phyloP scores from a whole-genome alignment of 164 flowering plant genomes.

The Taxillus chinensis region DNA sequence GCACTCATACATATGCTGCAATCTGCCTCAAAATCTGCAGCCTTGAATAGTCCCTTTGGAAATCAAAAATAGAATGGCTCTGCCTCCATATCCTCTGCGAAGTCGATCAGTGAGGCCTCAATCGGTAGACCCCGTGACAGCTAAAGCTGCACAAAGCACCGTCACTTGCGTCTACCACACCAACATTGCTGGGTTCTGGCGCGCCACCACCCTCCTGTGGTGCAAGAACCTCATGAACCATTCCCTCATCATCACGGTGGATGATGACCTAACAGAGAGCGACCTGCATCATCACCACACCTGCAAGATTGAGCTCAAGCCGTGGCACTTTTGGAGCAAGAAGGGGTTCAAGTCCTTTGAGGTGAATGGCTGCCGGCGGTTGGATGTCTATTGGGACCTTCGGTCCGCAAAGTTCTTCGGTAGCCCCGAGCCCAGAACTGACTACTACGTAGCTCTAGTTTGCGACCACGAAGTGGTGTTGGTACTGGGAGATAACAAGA shows the following conservation, averaged over 20 bases:
- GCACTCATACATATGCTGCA: no score
- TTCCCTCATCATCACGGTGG: conserved; percentile 27
- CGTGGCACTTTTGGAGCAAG: conserved; percentile 94
- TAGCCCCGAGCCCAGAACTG: conserved; percentile 17
- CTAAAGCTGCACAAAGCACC: conserved; percentile 40
- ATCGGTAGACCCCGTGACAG: conserved; percentile 19
- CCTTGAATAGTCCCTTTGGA: no score
- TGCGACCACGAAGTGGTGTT: conserved; percentile 13
- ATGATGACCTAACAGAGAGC: conserved; percentile 10
- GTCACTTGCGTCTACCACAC: conserved; percentile 43
- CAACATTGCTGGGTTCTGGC: conserved; percentile 36
- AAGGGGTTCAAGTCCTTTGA: conserved; percentile 71
- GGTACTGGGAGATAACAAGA: conserved; percentile 16
- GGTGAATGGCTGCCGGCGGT: conserved; percentile 35
- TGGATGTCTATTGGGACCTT: conserved; percentile 70
- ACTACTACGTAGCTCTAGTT: conserved; percentile 19
- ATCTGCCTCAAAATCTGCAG: no score
- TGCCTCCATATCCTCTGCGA: not conserved
- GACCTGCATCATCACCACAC: conserved; percentile 9
- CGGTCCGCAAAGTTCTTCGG: conserved; percentile 17
- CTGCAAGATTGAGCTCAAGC: conserved; percentile 84
- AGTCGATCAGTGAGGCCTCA: conserved; percentile 19
- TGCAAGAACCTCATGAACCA: conserved; percentile 47
- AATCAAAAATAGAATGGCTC: not conserved
- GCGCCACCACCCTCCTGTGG: conserved; percentile 45